Evolutionary conservation across 169 alveolate genomes (phyloP).

Genomic region (Plasmodium fragile): DNA sequence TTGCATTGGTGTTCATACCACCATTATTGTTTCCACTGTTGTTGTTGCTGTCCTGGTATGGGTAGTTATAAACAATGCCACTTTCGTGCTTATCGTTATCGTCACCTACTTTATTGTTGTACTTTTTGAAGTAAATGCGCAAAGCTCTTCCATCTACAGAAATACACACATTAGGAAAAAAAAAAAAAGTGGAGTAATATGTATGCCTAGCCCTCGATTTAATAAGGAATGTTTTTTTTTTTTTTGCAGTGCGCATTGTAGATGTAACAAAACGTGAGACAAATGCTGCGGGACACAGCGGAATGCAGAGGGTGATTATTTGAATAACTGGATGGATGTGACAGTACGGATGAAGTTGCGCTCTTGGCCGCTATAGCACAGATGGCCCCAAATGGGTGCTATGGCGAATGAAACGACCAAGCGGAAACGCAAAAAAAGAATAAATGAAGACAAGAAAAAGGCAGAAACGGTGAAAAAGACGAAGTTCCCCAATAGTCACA

Average conservation of each 20-base stretch:
- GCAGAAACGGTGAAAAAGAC: not conserved
- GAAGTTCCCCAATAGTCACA: not conserved
- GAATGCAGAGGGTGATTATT: not conserved
- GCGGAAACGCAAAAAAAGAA: not conserved
- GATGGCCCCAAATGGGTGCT: not conserved
- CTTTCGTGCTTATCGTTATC: slow-evolving; percentile 34
- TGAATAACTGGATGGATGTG: not conserved
- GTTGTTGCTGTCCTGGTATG: slow-evolving; percentile 43
- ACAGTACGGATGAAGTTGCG: not conserved
- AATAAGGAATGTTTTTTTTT: not conserved
- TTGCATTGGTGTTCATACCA: slow-evolving; percentile 8
- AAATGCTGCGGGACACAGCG: not conserved
- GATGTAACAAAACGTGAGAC: not conserved
- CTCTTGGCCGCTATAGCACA: not conserved
- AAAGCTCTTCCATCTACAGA: slow-evolving; percentile 74
- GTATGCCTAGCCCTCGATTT: not conserved
- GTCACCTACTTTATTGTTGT: slow-evolving; percentile 9
- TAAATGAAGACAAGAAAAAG: not conserved
- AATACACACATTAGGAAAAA: not conserved
- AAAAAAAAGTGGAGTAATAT: not conserved
- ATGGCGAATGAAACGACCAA: not conserved
- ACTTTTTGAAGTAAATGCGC: slow-evolving; percentile 68
- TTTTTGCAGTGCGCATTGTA: not conserved
- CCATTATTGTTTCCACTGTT: slow-evolving; percentile 24
- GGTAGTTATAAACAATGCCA: slow-evolving; percentile 30